Percentiles rank a stretch among this genome's conserved stretches.
These are phyloP conservation scores for Scheffersomyces quercinus DNA, from an alignment of 1,139 yeast species.

Conservation along the genomic window DNA sequence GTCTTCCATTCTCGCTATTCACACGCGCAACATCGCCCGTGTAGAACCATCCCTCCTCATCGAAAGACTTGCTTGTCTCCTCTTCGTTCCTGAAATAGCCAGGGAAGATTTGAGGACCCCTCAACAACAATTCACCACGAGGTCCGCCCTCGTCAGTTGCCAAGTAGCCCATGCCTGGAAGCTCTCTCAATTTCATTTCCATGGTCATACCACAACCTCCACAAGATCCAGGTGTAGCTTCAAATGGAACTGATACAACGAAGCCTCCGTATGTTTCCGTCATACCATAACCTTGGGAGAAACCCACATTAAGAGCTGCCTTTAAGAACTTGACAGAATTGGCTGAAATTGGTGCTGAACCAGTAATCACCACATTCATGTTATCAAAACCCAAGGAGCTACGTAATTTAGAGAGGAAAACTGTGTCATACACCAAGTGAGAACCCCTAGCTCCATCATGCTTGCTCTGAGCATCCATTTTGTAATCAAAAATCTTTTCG, in stretches of 20 bases:
- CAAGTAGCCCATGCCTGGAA: slow-evolving; percentile 67
- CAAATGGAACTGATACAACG: slow-evolving; percentile 40
- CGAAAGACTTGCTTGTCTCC: slow-evolving; percentile 22
- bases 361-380: slow-evolving; percentile 47
- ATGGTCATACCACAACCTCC: slow-evolving; percentile 56
- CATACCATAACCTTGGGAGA: slow-evolving; percentile 75
- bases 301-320: slow-evolving; percentile 58
- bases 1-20: slow-evolving; percentile 13
- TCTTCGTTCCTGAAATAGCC: slow-evolving; percentile 26
- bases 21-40: slow-evolving; percentile 29
- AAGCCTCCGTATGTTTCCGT: slow-evolving; percentile 76
- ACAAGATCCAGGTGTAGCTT: slow-evolving; percentile 59
- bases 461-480: slow-evolving; percentile 17
- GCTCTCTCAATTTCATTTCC: slow-evolving; percentile 63
- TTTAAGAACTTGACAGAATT: slow-evolving; percentile 62
- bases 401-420: slow-evolving; percentile 54
- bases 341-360: slow-evolving; percentile 74
- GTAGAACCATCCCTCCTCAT: slow-evolving; percentile 26
- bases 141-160: slow-evolving; percentile 34
- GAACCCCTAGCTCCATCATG: slow-evolving; percentile 24
- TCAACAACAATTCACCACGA: slow-evolving; percentile 26
- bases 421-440: slow-evolving; percentile 46
- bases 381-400: slow-evolving; percentile 59
- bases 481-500: slow-evolving; percentile 15
- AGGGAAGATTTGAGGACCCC: slow-evolving; percentile 26